These are phyloP conservation scores for Monascus purpureus DNA, from an alignment of 495 filamentous ascomycete genomes.

Conservation along the genomic window DNA sequence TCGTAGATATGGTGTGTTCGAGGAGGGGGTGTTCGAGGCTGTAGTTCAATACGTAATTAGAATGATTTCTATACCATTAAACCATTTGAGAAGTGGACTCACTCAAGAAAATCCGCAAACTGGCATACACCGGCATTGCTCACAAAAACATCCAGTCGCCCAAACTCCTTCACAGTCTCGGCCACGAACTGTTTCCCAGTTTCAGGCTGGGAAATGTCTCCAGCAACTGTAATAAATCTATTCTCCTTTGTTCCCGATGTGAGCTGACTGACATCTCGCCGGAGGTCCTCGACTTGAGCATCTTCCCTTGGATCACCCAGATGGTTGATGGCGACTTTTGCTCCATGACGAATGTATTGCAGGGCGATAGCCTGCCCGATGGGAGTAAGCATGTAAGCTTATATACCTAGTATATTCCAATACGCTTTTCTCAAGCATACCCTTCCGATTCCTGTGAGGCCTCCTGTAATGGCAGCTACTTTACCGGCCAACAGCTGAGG, in stretches of 20 bases:
- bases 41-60: too few species aligned
- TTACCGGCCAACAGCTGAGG: conserved; percentile 48
- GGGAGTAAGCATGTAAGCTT: too few species aligned
- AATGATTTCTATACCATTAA: too few species aligned
- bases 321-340: conserved; percentile 57
- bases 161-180: conserved; percentile 42
- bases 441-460: conserved; percentile 62
- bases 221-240: conserved; percentile 42
- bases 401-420: too few species aligned
- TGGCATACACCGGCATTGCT: conserved; percentile 80
- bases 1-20: conserved; percentile 51
- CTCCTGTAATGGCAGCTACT: conserved; percentile 63
- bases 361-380: conserved; percentile 58
- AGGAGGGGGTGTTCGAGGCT: conserved; percentile 49
- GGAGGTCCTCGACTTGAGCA: conserved; percentile 38
- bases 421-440: conserved; percentile 9
- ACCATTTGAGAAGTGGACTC: conserved; percentile 9
- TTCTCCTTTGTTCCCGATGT: conserved; percentile 26
- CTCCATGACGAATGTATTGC: conserved; percentile 55
- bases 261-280: conserved; percentile 33
- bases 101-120: conserved; percentile 70
- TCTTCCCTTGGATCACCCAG: conserved; percentile 42
- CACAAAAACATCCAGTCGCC: conserved; percentile 64
- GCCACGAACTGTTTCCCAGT: conserved; percentile 45
- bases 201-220: conserved; percentile 52